Evolutionary conservation across 2,329 filamentous ascomycete species (phyloP).

Genomic region (Phialophora verrucosa): DNA sequence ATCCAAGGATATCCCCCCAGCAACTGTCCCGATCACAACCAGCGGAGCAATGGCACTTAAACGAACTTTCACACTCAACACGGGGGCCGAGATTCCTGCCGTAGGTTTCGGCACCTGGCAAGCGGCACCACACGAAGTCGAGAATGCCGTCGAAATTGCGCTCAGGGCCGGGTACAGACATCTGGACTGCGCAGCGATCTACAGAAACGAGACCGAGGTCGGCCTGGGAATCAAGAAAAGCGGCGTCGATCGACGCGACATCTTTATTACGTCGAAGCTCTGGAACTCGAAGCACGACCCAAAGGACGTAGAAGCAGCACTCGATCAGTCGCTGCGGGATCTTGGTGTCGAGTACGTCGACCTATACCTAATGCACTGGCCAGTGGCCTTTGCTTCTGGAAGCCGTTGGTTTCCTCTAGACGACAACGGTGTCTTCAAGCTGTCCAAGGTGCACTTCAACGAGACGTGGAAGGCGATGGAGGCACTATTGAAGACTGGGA

Average conservation of each 20-base stretch:
- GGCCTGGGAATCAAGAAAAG: constrained; percentile 76
- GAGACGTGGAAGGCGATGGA: constrained; percentile 69
- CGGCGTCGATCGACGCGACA: constrained; percentile 74
- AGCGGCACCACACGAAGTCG: constrained; percentile 40
- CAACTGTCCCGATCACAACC: background rate
- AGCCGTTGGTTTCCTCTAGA: constrained; percentile 55
- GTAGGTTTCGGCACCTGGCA: constrained; percentile 75
- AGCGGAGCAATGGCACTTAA: constrained; percentile 30
- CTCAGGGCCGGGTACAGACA: constrained; percentile 59
- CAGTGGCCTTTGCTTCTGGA: constrained; percentile 40
- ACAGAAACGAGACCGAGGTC: constrained; percentile 77
- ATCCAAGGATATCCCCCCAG: background rate
- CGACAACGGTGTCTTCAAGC: constrained; percentile 43
- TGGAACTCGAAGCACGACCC: constrained; percentile 62
- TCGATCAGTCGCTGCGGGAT: constrained; percentile 63
- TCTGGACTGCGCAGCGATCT: constrained; percentile 59
- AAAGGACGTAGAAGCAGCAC: constrained; percentile 50
- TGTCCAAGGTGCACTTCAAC: constrained; percentile 50
- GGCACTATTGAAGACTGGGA: constrained; percentile 59
- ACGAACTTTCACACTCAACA: constrained; percentile 43
- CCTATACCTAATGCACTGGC: constrained; percentile 61
- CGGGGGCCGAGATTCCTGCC: constrained; percentile 55
- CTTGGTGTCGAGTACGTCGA: constrained; percentile 70
- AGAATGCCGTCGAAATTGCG: constrained; percentile 55
- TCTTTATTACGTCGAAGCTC: constrained; percentile 85